Evolutionary conservation across 1,284 basidiomycete species (phyloP).

Genomic region (Mycena sp.): DNA sequence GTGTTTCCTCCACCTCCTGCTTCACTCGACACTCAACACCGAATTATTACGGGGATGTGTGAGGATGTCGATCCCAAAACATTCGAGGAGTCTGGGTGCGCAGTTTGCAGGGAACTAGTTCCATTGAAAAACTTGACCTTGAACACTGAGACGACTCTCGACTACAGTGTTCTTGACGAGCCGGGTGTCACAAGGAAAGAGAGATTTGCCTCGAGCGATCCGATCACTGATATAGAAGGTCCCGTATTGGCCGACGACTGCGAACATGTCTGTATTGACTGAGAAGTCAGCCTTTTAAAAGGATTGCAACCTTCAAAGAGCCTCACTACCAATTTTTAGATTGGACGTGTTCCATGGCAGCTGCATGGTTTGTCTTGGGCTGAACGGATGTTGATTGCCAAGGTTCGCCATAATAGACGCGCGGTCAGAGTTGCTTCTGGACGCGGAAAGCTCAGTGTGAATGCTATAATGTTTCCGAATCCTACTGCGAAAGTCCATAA

Average conservation of each 20-base stretch:
- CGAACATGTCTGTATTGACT: background rate
- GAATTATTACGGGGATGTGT: no score
- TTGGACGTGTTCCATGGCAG: constrained; percentile 8
- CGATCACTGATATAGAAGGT: background rate
- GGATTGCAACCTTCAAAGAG: background rate
- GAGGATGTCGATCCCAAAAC: no score
- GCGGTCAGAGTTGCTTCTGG: constrained; percentile 1
- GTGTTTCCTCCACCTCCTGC: no score
- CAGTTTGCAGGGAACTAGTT: constrained; percentile 38
- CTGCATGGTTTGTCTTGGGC: constrained; percentile 8
- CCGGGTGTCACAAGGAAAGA: constrained; percentile 12
- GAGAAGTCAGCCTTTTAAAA: background rate
- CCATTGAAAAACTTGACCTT: constrained; percentile 25
- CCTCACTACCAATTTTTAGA: constrained; percentile 13
- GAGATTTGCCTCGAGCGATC: background rate
- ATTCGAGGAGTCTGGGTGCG: constrained; percentile 38
- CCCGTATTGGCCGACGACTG: background rate
- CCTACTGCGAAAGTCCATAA: no score
- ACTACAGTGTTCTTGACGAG: constrained; percentile 22
- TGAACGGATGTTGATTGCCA: constrained; percentile 2
- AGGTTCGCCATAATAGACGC: background rate
- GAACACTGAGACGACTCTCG: constrained; percentile 21
- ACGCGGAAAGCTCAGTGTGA: constrained; percentile 2
- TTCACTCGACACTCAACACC: no score
- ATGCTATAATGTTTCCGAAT: background rate